A percentile compares a stretch with the other conserved stretches of the same genome.
Evolutionary conservation across 805 yeast genomes (phyloP).

Genomic region (Hanseniaspora singularis): DNA sequence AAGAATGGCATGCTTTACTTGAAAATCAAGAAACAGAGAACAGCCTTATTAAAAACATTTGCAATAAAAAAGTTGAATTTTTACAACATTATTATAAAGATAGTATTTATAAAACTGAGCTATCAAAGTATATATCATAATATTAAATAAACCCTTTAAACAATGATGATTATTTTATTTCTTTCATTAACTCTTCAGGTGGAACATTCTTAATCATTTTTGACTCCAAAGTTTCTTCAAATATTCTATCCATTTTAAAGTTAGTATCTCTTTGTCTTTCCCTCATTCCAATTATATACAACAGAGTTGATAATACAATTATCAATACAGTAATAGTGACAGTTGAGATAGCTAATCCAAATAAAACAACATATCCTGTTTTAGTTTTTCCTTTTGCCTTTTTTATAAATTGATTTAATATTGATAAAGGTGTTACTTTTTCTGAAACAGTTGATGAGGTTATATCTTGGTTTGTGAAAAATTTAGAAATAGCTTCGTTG

Average conservation of each 20-base stretch:
- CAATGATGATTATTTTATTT: slow-evolving; percentile 18
- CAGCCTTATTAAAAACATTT: neutral
- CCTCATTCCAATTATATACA: slow-evolving; percentile 27
- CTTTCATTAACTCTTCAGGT: slow-evolving; percentile 40
- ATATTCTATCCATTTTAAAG: slow-evolving; percentile 27
- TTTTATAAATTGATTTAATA: slow-evolving; percentile 17
- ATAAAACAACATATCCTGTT: slow-evolving; percentile 55
- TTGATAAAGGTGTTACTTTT: slow-evolving; percentile 25
- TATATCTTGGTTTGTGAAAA: slow-evolving; percentile 32
- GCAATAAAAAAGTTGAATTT: neutral
- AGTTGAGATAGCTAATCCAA: slow-evolving; percentile 55
- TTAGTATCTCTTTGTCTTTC: slow-evolving; percentile 27
- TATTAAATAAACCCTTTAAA: neutral
- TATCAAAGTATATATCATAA: neutral
- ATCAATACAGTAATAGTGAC: slow-evolving; percentile 37
- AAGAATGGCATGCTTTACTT: no score
- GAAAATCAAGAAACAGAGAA: neutral
- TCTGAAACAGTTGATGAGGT: slow-evolving; percentile 18
- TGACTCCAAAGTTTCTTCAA: slow-evolving; percentile 47
- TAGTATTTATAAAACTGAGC: no score
- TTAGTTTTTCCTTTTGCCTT: slow-evolving; percentile 23
- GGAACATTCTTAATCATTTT: slow-evolving; percentile 54
- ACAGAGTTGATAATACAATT: slow-evolving; percentile 28
- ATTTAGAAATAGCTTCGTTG: slow-evolving; percentile 22
- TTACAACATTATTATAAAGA: no score